Percentiles rank a stretch among this genome's conserved stretches.
phyloP scores from a whole-genome alignment of 805 yeast genomes.

The Hanseniaspora occidentalis region DNA sequence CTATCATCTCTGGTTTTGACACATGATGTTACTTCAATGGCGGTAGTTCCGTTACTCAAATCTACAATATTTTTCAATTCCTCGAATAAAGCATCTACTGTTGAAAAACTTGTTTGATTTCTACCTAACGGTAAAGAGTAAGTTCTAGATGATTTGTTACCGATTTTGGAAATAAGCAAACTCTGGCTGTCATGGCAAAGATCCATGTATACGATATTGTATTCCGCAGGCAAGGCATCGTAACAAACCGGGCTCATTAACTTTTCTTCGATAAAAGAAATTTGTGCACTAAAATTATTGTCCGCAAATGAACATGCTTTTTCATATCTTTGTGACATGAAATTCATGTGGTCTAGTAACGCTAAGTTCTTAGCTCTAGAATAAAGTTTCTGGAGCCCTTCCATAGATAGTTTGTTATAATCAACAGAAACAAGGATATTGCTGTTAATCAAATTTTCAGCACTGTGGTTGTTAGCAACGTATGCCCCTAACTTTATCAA shows the following conservation, averaged over 20 bases:
- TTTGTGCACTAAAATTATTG: too few species aligned
- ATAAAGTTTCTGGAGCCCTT: neutral
- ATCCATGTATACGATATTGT: conserved; percentile 42
- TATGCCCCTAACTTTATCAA: neutral
- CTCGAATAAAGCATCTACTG: conserved; percentile 30
- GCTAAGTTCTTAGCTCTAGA: too few species aligned
- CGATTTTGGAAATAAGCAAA: conserved; percentile 40
- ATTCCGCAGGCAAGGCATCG: conserved; percentile 4
- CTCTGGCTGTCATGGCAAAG: conserved; percentile 45
- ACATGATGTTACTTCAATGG: conserved; percentile 35
- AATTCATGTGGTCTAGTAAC: too few species aligned
- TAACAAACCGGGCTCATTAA: too few species aligned
- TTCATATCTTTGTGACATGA: too few species aligned
- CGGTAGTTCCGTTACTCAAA: conserved; percentile 51
- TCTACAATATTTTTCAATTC: conserved; percentile 41
- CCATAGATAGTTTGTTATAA: neutral
- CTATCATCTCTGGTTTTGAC: conserved; percentile 49
- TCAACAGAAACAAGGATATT: neutral
- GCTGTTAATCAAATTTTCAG: neutral
- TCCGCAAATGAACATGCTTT: too few species aligned
- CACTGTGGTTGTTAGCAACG: neutral
- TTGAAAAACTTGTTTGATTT: too few species aligned
- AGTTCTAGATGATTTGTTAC: too few species aligned
- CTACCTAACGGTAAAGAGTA: too few species aligned
- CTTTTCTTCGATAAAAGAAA: too few species aligned